Percentiles rank a stretch among this genome's conserved stretches.
phyloP scores from a whole-genome alignment of 2,329 filamentous ascomycete species.

The Rhexocercosporidium sp. region DNA sequence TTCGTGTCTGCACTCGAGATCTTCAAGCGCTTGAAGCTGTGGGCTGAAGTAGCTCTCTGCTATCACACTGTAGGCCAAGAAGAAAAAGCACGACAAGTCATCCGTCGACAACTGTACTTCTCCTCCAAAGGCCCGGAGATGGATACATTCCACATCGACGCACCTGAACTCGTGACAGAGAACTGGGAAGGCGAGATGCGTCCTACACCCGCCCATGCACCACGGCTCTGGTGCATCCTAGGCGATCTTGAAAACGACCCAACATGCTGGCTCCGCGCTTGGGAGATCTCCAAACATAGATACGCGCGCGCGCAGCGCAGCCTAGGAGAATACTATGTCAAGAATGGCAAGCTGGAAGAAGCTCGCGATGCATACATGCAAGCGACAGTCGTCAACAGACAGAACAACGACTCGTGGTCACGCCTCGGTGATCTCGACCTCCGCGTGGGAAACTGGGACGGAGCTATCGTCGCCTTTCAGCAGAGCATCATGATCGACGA shows the following conservation, averaged over 20 bases:
- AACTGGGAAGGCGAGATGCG: constrained; percentile 68
- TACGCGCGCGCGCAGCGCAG: constrained; percentile 89
- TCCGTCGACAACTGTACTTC: constrained; percentile 81
- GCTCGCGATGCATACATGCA: constrained; percentile 80
- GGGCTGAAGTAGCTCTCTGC: constrained; percentile 94
- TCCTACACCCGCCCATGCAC: constrained; percentile 78
- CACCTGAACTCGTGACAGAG: constrained; percentile 60
- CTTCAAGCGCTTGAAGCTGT: constrained; percentile 90
- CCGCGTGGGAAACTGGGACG: constrained; percentile 75
- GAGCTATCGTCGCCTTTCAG: constrained; percentile 83
- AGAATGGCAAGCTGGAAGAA: constrained; percentile 66
- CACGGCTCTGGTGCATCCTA: constrained; percentile 89
- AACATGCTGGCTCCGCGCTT: constrained; percentile 80
- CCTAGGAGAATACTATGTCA: constrained; percentile 78
- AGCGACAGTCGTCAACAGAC: constrained; percentile 77
- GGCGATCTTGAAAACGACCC: constrained; percentile 84
- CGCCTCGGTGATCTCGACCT: constrained; percentile 87
- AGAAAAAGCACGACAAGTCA: constrained; percentile 77
- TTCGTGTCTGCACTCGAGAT: constrained; percentile 91
- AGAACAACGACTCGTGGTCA: constrained; percentile 87
- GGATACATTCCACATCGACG: constrained; percentile 50
- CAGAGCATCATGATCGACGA: constrained; percentile 85
- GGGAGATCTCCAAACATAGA: constrained; percentile 80
- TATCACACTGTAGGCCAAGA: constrained; percentile 63
- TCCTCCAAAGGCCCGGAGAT: constrained; percentile 53